phyloP scores from a whole-genome alignment of 306 rosid species.

The Malus domestica region ASM211411v1 NC_041792.1:19500407-19500906 shows the following conservation, averaged over 20 bases:
- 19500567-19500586: neutral
- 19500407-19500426: conserved; percentile 32
- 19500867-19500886: conserved; percentile 42
- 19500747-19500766: neutral
- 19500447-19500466: conserved; percentile 36
- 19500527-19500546: neutral
- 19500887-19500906: conserved; percentile 49
- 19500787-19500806: neutral
- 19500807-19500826: neutral
- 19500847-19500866: neutral
- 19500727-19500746: neutral
- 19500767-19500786: neutral
- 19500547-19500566: neutral
- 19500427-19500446: conserved; percentile 28
- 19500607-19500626: neutral
- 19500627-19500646: too few species aligned
- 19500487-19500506: conserved; percentile 3
- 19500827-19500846: neutral
- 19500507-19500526: conserved; percentile 43
- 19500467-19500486: conserved; percentile 40
- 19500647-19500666: neutral
- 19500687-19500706: neutral
- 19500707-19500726: neutral
- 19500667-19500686: neutral
- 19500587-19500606: neutral